These are phyloP conservation scores for Monascus purpureus DNA, from an alignment of 495 filamentous ascomycete genomes.

Conservation along the genomic window DNA sequence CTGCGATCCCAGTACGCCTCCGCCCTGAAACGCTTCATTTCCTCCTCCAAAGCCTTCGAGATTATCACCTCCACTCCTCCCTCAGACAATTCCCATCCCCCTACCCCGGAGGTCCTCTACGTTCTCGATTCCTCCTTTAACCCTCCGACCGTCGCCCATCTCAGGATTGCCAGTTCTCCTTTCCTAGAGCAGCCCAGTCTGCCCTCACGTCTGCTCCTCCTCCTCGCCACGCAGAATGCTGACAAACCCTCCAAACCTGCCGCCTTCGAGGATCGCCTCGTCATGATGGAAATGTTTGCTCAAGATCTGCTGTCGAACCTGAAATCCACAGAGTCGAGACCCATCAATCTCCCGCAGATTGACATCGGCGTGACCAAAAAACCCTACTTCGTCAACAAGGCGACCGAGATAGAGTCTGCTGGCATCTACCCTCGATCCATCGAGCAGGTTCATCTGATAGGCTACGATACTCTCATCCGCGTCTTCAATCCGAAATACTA, in stretches of 20 bases:
- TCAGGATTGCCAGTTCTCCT: constrained; percentile 57
- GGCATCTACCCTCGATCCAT: constrained; percentile 30
- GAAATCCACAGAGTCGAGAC: constrained; percentile 3
- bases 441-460: constrained; percentile 67
- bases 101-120: constrained; percentile 41
- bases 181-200: constrained; percentile 25
- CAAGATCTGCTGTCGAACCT: constrained; percentile 38
- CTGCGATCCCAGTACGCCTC: constrained; percentile 20
- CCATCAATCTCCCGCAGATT: constrained; percentile 28
- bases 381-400: constrained; percentile 81
- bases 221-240: constrained; percentile 83
- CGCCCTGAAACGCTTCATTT: constrained; percentile 42
- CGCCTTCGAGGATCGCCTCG: constrained; percentile 63
- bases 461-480: constrained; percentile 78
- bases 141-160: constrained; percentile 75
- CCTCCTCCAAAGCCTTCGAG: constrained; percentile 40
- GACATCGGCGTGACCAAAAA: constrained; percentile 73
- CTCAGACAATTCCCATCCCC: constrained; percentile 9
- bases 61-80: constrained; percentile 44
- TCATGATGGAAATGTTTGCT: constrained; percentile 78
- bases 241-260: constrained; percentile 84
- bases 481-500: constrained; percentile 84
- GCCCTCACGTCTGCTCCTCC: constrained; percentile 51
- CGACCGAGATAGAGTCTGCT: constrained; percentile 44
- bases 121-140: constrained; percentile 95